Evolutionary conservation across 2,329 filamentous ascomycete species (phyloP).

Genomic region (Exophiala calicioides): DNA sequence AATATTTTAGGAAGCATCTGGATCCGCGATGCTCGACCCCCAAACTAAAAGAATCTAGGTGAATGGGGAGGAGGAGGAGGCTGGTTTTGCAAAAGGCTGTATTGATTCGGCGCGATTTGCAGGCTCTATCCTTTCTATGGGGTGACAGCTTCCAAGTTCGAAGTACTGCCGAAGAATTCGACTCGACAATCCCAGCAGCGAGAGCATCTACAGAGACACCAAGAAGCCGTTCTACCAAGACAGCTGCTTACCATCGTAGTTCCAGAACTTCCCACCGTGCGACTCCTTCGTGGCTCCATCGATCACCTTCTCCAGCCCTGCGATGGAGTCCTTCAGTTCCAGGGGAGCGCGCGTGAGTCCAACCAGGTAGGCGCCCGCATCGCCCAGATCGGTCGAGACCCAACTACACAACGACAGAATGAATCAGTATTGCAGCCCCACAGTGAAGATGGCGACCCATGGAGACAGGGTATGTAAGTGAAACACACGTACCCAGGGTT

Average conservation of each 20-base stretch:
- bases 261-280: slow-evolving; percentile 21
- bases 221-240: too few relatives aligned
- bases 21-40: too few relatives aligned
- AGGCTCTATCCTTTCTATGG: too few relatives aligned
- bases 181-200: too few relatives aligned
- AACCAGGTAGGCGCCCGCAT: slow-evolving; percentile 20
- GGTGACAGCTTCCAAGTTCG: too few relatives aligned
- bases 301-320: slow-evolving; percentile 28
- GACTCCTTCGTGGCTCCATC: slow-evolving; percentile 22
- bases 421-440: not conserved
- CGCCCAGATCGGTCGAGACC: slow-evolving; percentile 32
- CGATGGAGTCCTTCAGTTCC: slow-evolving; percentile 30
- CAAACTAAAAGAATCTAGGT: too few relatives aligned
- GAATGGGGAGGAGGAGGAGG: too few relatives aligned
- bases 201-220: too few relatives aligned
- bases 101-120: too few relatives aligned
- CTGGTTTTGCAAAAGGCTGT: too few relatives aligned
- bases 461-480: not conserved
- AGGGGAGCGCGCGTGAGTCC: slow-evolving; percentile 27
- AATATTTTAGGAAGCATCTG: too few relatives aligned
- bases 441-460: not conserved
- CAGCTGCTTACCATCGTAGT: slow-evolving; percentile 16
- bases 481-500: slow-evolving; percentile 19
- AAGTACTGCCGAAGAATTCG: too few relatives aligned
- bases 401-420: slow-evolving; percentile 11